Evolutionary conservation across 2,329 filamentous ascomycete species (phyloP), one percentile per base, ranked within the genome.

Genomic region (Epichloe festucae): DNA sequence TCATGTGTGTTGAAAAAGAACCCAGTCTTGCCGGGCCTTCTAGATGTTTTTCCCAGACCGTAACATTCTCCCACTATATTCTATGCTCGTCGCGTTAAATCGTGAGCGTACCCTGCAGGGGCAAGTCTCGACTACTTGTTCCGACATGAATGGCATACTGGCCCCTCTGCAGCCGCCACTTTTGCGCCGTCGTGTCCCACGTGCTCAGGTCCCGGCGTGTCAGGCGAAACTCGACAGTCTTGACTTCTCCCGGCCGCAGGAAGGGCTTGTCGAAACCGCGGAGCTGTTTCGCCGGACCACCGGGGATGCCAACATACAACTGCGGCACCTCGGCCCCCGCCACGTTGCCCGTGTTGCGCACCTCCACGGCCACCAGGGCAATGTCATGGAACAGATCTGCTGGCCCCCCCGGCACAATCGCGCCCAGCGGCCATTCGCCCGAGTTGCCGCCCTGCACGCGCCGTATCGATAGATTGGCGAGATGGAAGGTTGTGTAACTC

Each of bases 171-270:
- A 82, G 58, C 44, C 69, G 68, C 83, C 83, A 87, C 58, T 77
- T 76, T 66, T 85, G 81, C 35, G 70, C 71, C 2, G 62, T 66
- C 4, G 76, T 72, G 60, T 85, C 79, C 84, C 83, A 87, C 27
- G 79, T 70, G 63, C 81, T 85, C 47, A 87, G 59, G 59, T 87
- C 83, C 54, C 81, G 74, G 41, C 83, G 71, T 17, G 73, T 84
- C 40, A 87, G 61, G 27, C 69, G 61, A 52, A 86, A 77, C 0
- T 58, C 64, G 0, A 82, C 66, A 0, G 66, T 71, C 15, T 66
- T 64, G 17, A 65, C 70, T 52, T 72, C 62, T 0, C 72, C 72
- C 0, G 71, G 67, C 14, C 70, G 66, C 44, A 85, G 55, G 15
- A 67, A 68, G 0, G 74, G 68, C 68, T 86, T 86, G 49, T 78